Evolutionary conservation across 176 grass and related monocot genomes (phyloP).

Genomic region (Phoenix dactylifera): DNA sequence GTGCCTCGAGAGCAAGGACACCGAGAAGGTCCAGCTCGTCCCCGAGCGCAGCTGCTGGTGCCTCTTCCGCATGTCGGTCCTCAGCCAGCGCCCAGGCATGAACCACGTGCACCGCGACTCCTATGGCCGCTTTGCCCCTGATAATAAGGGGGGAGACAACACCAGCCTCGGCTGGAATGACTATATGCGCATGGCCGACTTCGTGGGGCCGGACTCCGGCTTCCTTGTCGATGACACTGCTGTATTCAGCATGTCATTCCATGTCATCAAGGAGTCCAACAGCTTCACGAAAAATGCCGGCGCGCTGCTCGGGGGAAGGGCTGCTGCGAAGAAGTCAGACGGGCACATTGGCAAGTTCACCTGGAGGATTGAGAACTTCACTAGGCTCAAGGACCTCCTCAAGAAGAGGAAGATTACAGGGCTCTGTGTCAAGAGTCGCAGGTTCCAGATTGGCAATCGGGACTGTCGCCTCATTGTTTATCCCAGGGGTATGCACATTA

Average conservation of each 20-base stretch:
- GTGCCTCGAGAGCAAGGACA: conserved; percentile 89
- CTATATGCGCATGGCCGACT: conserved; percentile 84
- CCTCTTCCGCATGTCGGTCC: conserved; percentile 74
- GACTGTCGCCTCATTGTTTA: conserved; percentile 98
- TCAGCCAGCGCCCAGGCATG: conserved; percentile 63
- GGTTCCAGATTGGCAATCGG: conserved; percentile 82
- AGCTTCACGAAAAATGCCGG: conserved; percentile 45
- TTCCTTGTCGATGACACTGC: conserved; percentile 68
- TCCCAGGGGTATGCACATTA: conserved; percentile 68
- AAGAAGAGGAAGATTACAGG: conserved; percentile 88
- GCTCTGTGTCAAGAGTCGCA: conserved; percentile 89
- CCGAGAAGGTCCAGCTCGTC: conserved; percentile 17
- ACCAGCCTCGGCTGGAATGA: conserved; percentile 88
- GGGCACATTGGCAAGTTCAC: conserved; percentile 86
- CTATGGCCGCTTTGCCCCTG: conserved; percentile 71
- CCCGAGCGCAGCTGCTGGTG: conserved; percentile 86
- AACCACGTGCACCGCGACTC: conserved; percentile 72
- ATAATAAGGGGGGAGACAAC: conserved; percentile 36
- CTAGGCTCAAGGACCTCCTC: conserved; percentile 83
- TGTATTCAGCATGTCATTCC: conserved; percentile 62
- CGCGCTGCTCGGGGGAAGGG: conserved; percentile 27
- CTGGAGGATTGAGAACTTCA: conserved; percentile 94
- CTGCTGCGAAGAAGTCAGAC: conserved; percentile 50
- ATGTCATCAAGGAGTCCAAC: conserved; percentile 92
- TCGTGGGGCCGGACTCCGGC: conserved; percentile 44